Base-by-base conservation (phyloP, 2,329 filamentous ascomycete genomes). In the Immersiporthe knoxdaviesiana region DNA sequence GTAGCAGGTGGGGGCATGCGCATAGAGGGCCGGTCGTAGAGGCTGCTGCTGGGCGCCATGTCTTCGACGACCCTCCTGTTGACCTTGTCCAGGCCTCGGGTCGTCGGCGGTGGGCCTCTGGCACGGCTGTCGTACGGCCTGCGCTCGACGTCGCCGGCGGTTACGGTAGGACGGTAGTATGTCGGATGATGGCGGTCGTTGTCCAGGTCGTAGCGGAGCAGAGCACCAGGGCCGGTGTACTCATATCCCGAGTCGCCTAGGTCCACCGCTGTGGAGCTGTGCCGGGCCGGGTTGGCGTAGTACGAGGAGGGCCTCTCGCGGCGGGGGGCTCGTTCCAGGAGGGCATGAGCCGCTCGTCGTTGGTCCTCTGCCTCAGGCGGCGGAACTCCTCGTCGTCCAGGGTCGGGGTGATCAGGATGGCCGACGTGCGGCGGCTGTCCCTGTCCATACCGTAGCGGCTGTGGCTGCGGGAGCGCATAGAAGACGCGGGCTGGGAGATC, bases 21-120 rank as follows among this genome's bases (percentile, higher is more conserved):
- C 58, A 79, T 77, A 0, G 79, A 78, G 7, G 84, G 79, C 37
- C 82, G 77, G 32, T 86, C 84, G 71, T 87, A 87, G 8, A 80
- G n/a, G n/a, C n/a, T 75, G 5, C 79, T 75, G 6, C 79, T 78
- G 21, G 77, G 74, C 61, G 78, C 76, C 2, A 79, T n/a, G 12
- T 71, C 70, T n/a, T 71, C 75, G 3, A 75, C 76, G 8, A 78
- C 67, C 21, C 74, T 75, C 68, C 85, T 81, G 73, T 87, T 87
- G 72, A 92, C 87, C 78, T 88, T 91, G 74, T 93, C 91, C 72
- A 93, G 88, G 0, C 90, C 91, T 73, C 90, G 84, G 3, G 88
- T 92, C 6, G 89, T 87, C 5, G 90, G 90, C 12, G 92, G 91
- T 2, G 91, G 91, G 0, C 85, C 84, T 41, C 85, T 77, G 37